Conservation (phyloP, 177 flowering plant genomes). For the Vitis hybrid region DNA sequence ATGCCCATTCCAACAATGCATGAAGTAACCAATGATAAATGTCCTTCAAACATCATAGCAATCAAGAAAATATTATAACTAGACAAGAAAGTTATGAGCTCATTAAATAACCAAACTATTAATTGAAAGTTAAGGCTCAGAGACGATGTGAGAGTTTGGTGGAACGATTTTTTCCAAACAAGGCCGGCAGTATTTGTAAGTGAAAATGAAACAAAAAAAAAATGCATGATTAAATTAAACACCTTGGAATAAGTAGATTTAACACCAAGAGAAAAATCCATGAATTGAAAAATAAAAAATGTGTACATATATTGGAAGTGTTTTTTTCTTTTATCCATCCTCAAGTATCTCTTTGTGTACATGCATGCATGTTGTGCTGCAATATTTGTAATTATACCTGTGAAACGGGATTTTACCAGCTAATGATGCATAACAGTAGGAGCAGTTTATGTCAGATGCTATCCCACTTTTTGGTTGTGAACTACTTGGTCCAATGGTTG, state of each 20-base stretch:
- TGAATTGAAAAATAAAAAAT: neutral
- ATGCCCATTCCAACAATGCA: too few relatives aligned
- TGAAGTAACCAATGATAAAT: too few relatives aligned
- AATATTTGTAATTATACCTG: slow-evolving; percentile 84
- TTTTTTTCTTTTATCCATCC: slow-evolving; percentile 33
- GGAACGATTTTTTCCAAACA: too few relatives aligned
- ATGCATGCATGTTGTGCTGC: slow-evolving; percentile 94
- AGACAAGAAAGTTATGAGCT: too few relatives aligned
- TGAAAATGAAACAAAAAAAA: too few relatives aligned
- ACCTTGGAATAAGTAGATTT: neutral
- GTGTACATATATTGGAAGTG: too few relatives aligned
- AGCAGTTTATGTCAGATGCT: slow-evolving; percentile 45
- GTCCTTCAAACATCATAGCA: too few relatives aligned
- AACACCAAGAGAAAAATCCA: neutral
- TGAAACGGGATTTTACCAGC: slow-evolving; percentile 90
- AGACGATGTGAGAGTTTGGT: too few relatives aligned
- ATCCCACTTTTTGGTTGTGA: slow-evolving; percentile 27
- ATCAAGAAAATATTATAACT: too few relatives aligned
- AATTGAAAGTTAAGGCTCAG: too few relatives aligned
- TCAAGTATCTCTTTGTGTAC: slow-evolving; percentile 77
- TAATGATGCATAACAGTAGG: slow-evolving; percentile 70
- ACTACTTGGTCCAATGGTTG: slow-evolving; percentile 15
- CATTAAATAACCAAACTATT: too few relatives aligned
- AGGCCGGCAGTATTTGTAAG: too few relatives aligned
- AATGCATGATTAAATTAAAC: neutral